Evolutionary conservation across 2,329 filamentous ascomycete species (phyloP), one percentile per base, ranked within the genome.

Genomic region (Fusarium sp.): DNA sequence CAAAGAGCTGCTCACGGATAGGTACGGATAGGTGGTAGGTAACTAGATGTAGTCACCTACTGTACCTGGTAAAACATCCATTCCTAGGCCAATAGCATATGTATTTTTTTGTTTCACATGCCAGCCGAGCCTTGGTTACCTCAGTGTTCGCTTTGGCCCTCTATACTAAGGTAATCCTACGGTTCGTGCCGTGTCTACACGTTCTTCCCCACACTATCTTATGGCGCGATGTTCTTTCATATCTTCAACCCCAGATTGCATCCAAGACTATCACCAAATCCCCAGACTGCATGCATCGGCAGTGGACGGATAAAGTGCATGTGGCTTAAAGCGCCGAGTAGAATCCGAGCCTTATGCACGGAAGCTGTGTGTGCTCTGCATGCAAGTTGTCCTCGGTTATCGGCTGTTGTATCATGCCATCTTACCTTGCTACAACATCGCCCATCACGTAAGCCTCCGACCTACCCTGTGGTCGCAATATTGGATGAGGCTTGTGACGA

Each of bases 261-360:
- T 29, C 24, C 50, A 53, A 29, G 20, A 51, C 25, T 29, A 49
- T 55, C 20, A 25, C 54, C n/a, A 52, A 45, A 56, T 60, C 38
- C 52, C 40, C 50, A 32, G 34, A 45, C 54, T n/a, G 5, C 49
- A 71, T 24, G 53, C 30, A 49, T 52, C 50, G 44, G 51, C 22
- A 71, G 32, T 61, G 67, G 67, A 63, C 67, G 62, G 67, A 68
- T 71, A 45, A 57, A 68, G 53, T 68, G 40, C 32, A 30, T 18
- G 42, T 58, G 45, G 51, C 68, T 63, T 64, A 49, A 71, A 65
- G 44, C 43, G 59, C 59, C 68, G 68, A 71, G 52, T 65, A 56
- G 30, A 29, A 61, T 55, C 18, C 64, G 64, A 40, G 47, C 56
- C 40, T 32, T 20, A 52, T 34, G 40, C 29, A 29, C 38, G 30